A percentile compares a stretch with the other conserved stretches of the same genome.
Conservation (phyloP, 108 stramenopile species). For the Conticribra weissflogii region DNA sequence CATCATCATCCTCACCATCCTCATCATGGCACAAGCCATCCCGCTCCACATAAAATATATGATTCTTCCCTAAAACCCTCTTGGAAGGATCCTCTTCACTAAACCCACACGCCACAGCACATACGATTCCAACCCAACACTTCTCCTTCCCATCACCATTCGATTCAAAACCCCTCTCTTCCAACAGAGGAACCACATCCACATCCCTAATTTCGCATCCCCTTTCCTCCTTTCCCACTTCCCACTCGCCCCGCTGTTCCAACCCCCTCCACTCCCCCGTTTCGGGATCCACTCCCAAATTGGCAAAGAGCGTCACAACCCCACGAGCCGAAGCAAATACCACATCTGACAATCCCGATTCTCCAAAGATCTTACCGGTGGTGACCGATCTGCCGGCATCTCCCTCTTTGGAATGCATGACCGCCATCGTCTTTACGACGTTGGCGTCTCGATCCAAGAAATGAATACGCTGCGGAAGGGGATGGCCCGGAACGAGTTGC, state of each 20-base stretch:
- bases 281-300: conserved; percentile 14
- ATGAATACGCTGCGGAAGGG: conserved; percentile 19
- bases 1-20: background rate
- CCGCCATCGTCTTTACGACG: conserved; percentile 11
- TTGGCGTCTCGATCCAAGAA: conserved; percentile 14
- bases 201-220: conserved; percentile 19
- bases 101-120: conserved; percentile 9
- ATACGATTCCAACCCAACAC: conserved; percentile 22
- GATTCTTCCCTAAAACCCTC: conserved; percentile 5
- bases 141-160: background rate
- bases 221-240: background rate
- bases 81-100: background rate
- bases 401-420: conserved; percentile 12
- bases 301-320: conserved; percentile 20
- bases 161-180: background rate
- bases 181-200: conserved; percentile 7
- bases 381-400: conserved; percentile 29
- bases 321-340: conserved; percentile 19
- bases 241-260: background rate
- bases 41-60: conserved; percentile 9
- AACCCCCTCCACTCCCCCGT: conserved; percentile 11
- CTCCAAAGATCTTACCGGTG: conserved; percentile 15
- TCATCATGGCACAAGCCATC: background rate
- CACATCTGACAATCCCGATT: conserved; percentile 12
- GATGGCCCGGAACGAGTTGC: conserved; percentile 12